These are phyloP conservation scores for Lepidium africanum DNA, from an alignment of 345 rosid species.

Conservation along the genomic window DNA sequence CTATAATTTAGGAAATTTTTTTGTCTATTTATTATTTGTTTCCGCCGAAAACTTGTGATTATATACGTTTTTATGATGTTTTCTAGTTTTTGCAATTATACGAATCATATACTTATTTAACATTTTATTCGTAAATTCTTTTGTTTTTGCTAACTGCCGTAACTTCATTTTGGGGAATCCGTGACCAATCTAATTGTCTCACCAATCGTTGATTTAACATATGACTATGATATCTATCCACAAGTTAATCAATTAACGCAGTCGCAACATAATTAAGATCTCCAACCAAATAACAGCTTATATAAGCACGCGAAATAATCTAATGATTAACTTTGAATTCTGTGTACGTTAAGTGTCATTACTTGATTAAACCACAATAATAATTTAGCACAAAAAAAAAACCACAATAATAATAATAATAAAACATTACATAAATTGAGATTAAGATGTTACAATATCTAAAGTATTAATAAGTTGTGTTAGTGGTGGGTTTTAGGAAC, in stretches of 20 bases:
- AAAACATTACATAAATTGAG: neutral
- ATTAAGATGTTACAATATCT: neutral
- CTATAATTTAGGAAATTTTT: slow-evolving; percentile 24
- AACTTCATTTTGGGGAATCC: neutral
- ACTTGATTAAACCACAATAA: neutral
- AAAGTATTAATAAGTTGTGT: neutral
- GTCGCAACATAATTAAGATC: neutral
- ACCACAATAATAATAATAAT: too few relatives aligned
- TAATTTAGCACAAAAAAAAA: too few relatives aligned
- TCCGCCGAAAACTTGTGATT: slow-evolving; percentile 24
- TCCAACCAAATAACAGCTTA: neutral
- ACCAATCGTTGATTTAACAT: neutral
- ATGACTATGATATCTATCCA: neutral
- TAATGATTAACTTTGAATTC: neutral
- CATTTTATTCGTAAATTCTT: neutral
- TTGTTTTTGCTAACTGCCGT: neutral
- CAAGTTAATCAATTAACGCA: neutral
- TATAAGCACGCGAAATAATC: neutral
- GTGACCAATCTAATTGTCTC: neutral
- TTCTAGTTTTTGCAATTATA: neutral
- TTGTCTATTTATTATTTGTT: slow-evolving; percentile 23
- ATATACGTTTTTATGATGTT: slow-evolving; percentile 7
- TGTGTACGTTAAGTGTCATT: neutral
- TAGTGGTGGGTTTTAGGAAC: too few relatives aligned
- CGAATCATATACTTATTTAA: neutral